Conservation (phyloP, 768 basidiomycete genomes). For the Boletus vermiculosoides region DNA sequence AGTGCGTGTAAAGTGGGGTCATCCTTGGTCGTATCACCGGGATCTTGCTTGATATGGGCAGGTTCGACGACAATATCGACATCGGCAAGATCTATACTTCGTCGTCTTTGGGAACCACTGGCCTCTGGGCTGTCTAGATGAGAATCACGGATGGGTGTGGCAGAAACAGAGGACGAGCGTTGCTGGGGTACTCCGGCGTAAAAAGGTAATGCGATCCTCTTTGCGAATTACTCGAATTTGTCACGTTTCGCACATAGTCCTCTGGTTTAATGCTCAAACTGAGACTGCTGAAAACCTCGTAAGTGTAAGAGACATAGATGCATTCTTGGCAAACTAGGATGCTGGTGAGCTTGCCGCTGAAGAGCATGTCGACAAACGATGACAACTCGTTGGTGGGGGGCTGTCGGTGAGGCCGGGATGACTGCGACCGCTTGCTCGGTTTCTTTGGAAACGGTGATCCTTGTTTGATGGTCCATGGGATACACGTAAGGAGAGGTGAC, state of each 20-base stretch:
- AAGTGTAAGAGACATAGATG: constrained; percentile 79
- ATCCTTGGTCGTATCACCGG: no score
- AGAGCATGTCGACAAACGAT: constrained; percentile 87
- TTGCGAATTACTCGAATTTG: constrained; percentile 70
- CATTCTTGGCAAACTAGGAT: constrained; percentile 93
- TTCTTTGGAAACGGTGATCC: constrained; percentile 46
- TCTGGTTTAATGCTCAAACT: constrained; percentile 85
- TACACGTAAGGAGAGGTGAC: not conserved
- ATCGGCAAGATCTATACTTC: no score
- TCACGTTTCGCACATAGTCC: constrained; percentile 79
- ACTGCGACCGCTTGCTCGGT: constrained; percentile 28
- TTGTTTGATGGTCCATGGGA: constrained; percentile 72
- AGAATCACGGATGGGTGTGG: no score
- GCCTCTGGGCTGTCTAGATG: no score
- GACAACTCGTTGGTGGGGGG: no score
- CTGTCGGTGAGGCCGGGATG: constrained; percentile 38
- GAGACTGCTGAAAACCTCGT: constrained; percentile 90
- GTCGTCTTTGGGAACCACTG: no score
- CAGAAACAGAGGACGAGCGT: no score
- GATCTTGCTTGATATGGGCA: no score
- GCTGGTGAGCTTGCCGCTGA: constrained; percentile 84
- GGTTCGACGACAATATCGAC: no score
- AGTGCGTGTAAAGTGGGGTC: no score
- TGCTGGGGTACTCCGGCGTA: constrained; percentile 18
- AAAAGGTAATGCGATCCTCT: constrained; percentile 43